A percentile compares a stretch with the other conserved stretches of the same genome.
Evolutionary conservation across 1,284 basidiomycete genomes (phyloP).

Genomic region (Pholiota adiposa): DNA sequence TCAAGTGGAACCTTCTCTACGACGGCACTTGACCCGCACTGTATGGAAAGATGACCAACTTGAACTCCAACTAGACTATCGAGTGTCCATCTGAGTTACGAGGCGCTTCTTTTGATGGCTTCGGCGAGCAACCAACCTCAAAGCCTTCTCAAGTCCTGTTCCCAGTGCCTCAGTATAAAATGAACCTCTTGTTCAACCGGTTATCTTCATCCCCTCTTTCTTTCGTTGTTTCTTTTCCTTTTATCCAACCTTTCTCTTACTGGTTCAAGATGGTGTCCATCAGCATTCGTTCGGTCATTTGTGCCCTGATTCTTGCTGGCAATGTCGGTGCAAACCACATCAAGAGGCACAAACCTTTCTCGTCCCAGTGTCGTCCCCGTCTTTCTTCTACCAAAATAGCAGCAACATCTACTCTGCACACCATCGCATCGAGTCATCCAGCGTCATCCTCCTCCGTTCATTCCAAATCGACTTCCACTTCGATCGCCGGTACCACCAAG

Average conservation of each 20-base stretch:
- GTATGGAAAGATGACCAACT: conserved; percentile 7
- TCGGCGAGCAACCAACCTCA: conserved; percentile 7
- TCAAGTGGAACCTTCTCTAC: conserved; percentile 12
- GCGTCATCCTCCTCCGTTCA: background rate
- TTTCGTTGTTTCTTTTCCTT: conserved; percentile 10
- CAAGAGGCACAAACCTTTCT: conserved; percentile 18
- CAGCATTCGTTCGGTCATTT: conserved; percentile 14
- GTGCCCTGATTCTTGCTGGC: conserved; percentile 18
- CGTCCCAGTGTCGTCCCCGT: conserved; percentile 20
- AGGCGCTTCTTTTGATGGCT: conserved; percentile 21
- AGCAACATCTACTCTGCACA: background rate
- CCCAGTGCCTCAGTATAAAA: background rate
- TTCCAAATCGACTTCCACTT: background rate
- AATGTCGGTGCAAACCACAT: conserved; percentile 19
- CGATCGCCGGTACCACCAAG: background rate
- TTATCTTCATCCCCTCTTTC: background rate
- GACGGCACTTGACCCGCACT: conserved; percentile 12
- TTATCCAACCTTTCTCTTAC: background rate
- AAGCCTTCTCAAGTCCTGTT: background rate
- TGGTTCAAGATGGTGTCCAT: conserved; percentile 12
- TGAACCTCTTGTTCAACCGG: background rate
- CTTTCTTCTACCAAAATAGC: conserved; percentile 8
- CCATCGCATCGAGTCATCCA: background rate
- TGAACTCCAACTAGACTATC: conserved; percentile 13
- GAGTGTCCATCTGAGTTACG: conserved; percentile 14